Conservation (phyloP, 805 yeast genomes). For the Metschnikowia matae region DNA sequence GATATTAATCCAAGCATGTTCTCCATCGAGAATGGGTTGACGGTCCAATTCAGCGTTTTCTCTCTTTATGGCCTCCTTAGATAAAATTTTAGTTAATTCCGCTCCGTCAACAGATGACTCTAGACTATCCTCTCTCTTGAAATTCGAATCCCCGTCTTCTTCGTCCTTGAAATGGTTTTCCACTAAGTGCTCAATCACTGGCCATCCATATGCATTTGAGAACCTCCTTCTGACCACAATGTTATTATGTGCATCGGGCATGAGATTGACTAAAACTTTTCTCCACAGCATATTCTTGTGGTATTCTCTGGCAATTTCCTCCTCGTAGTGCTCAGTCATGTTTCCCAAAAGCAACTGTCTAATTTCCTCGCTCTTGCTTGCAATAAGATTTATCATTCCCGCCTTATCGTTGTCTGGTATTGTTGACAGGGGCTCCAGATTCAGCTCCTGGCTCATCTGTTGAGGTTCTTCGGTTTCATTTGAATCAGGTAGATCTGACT, state of each 20-base stretch:
- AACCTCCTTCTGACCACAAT: conserved; percentile 84
- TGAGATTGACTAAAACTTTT: conserved; percentile 77
- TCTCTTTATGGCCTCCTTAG: conserved; percentile 33
- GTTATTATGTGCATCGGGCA: conserved; percentile 94
- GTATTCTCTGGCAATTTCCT: conserved; percentile 83
- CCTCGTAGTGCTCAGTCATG: conserved; percentile 52
- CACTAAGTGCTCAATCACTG: conserved; percentile 79
- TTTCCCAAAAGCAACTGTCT: conserved; percentile 14
- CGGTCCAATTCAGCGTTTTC: conserved; percentile 36
- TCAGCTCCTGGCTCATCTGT: neutral
- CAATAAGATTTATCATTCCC: conserved; percentile 15
- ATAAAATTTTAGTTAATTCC: conserved; percentile 20
- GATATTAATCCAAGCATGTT: conserved; percentile 51
- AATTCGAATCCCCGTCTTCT: conserved; percentile 9
- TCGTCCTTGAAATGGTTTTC: conserved; percentile 51
- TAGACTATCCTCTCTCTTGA: conserved; percentile 10
- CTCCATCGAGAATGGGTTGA: conserved; percentile 19
- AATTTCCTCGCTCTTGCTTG: conserved; percentile 17
- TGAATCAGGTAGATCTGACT: conserved; percentile 42
- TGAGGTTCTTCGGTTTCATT: neutral
- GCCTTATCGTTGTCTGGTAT: conserved; percentile 4
- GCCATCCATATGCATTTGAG: conserved; percentile 95
- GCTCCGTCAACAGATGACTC: conserved; percentile 16
- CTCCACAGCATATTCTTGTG: conserved; percentile 85
- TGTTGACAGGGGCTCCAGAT: neutral